Evolutionary conservation across 2,329 filamentous ascomycete genomes (phyloP).

Genomic region (Tolypocladium pustulatum): DNA sequence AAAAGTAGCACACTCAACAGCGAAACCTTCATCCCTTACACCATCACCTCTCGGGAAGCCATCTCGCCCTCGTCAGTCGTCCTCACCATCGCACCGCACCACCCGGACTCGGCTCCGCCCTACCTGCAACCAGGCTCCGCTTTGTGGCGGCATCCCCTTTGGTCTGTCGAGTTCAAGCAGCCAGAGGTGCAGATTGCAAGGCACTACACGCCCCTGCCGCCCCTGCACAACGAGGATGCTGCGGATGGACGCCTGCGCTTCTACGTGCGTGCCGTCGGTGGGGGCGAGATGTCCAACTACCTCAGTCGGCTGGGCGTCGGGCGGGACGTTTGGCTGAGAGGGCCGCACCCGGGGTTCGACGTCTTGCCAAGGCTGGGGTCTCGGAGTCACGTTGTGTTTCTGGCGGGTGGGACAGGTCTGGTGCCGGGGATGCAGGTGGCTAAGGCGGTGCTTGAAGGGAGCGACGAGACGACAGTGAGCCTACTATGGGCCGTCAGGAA

Average conservation of each 20-base stretch:
- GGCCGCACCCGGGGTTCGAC: conserved; percentile 62
- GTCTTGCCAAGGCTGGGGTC: conserved; percentile 22
- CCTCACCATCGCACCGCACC: conserved; percentile 47
- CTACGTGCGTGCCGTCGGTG: conserved; percentile 65
- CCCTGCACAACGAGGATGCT: conserved; percentile 18
- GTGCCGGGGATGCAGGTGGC: conserved; percentile 80
- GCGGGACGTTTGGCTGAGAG: conserved; percentile 62
- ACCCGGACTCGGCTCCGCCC: conserved; percentile 14
- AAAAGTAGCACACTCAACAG: conserved; percentile 37
- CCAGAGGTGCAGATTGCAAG: conserved; percentile 86
- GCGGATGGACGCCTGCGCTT: conserved; percentile 49
- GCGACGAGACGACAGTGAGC: conserved; percentile 34
- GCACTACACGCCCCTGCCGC: conserved; percentile 81
- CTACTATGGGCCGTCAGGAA: conserved; percentile 74
- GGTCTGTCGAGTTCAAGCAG: conserved; percentile 90
- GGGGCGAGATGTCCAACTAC: conserved; percentile 81
- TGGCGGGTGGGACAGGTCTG: conserved; percentile 88
- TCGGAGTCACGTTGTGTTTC: conserved; percentile 53
- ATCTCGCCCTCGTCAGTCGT: conserved; percentile 61
- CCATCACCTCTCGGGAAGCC: conserved; percentile 47
- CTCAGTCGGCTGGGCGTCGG: conserved; percentile 55
- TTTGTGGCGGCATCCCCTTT: conserved; percentile 47
- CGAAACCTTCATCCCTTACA: conserved; percentile 54
- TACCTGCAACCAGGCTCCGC: conserved; percentile 14
- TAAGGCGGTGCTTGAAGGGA: conserved; percentile 42